Evolutionary conservation across 108 stramenopile species (phyloP), one percentile per base, ranked within the genome.

Genomic region (Schizochytrium sp.): DNA sequence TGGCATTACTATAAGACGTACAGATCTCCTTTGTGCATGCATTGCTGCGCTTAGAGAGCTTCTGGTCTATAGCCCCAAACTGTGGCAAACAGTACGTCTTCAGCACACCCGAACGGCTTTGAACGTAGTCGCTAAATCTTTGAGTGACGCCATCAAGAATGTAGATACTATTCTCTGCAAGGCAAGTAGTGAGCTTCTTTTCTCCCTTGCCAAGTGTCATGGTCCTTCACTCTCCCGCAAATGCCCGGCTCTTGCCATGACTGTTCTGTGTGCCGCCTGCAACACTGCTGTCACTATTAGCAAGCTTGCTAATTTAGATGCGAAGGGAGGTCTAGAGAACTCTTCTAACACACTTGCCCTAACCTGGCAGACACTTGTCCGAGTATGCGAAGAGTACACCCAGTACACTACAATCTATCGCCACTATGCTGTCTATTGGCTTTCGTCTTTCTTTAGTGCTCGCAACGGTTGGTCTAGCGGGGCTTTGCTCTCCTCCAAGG

Each of bases 181-280:
- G 7, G 28, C 64, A 15, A 69, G 64, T 44, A 44, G 64, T 44
- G 64, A 69, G 64, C 64, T 69, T 15, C 44, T 69, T 44, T 69
- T 69, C 28, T 69, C 64, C 42, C 64, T 69, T 44, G 19, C 44
- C 64, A 69, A 69, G 64, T 44, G 64, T 4, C 64, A 69, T 15
- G 15, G 64, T 0, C 64, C 64, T 44, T 69, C 64, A 38, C 40
- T 69, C 64, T 69, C 64, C 10, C 64, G 64, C 64, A 69, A 69
- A 44, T 69, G 64, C 28, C 64, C 64, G 7, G 64, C 64, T 8
- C 3, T 69, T 8, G 64, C 64, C 7, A 38, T 69, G 64, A 69
- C 42, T 44, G 64, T 8, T 28, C 7, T 69, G 12, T 44, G 15
- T 7, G 64, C 64, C 12, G 40, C 42, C 64, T 69, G 64, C 64